Percentiles rank a stretch among this genome's conserved stretches.
Conservation (phyloP, 371 early-diverging fungal species). For the Zopfochytrium polystomum region DNA sequence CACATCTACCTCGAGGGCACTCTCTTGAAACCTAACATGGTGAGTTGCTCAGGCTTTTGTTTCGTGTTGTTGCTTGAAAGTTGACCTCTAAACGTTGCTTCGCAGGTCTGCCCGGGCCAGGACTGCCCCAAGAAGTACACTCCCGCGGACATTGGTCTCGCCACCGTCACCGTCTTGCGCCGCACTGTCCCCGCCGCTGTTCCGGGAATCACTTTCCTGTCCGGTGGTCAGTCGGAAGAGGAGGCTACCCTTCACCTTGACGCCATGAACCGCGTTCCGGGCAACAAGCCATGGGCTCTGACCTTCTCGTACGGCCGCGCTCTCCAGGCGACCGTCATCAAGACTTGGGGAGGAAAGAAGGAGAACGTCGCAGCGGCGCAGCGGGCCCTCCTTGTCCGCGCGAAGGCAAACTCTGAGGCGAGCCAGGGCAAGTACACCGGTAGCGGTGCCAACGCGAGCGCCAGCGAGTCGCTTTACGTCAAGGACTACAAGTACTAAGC, state of each 20-base stretch:
- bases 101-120: conserved; percentile 57
- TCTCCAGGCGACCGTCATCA: conserved; percentile 58
- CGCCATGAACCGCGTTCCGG: conserved; percentile 47
- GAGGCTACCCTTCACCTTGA: conserved; percentile 59
- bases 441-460: conserved; percentile 29
- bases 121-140: conserved; percentile 46
- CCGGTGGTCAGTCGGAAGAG: conserved; percentile 66
- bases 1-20: conserved; percentile 63
- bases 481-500: conserved; percentile 47
- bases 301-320: conserved; percentile 71
- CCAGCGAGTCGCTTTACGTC: conserved; percentile 45
- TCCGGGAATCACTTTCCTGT: conserved; percentile 67
- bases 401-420: conserved; percentile 56
- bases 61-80: background rate
- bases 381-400: conserved; percentile 45
- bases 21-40: conserved; percentile 67
- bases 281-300: conserved; percentile 53
- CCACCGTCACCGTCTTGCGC: conserved; percentile 55
- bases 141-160: conserved; percentile 51
- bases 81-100: conserved; percentile 9
- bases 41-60: conserved; percentile 18
- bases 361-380: conserved; percentile 60
- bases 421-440: conserved; percentile 46
- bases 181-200: conserved; percentile 60
- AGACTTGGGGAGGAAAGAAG: conserved; percentile 57